Percentiles rank a stretch among this genome's conserved stretches.
Conservation (phyloP, 495 filamentous ascomycete species). For the Tuber aestivum region DNA sequence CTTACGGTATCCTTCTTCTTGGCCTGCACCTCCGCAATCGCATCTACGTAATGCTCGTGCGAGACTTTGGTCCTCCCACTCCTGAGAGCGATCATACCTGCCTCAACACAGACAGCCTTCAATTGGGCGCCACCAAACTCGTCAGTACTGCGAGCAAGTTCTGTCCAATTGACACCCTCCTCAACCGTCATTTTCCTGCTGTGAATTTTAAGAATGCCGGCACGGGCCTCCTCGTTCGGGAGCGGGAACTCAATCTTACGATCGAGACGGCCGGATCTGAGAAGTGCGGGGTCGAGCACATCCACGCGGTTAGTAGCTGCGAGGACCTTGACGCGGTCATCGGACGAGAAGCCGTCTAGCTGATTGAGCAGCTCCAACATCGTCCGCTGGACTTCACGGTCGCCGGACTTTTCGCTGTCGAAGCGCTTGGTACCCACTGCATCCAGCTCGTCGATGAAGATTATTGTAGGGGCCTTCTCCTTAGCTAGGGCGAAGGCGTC, state of each 20-base stretch:
- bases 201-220: constrained; percentile 96
- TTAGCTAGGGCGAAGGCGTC: constrained; percentile 97
- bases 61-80: constrained; percentile 88
- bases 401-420: constrained; percentile 96
- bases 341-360: constrained; percentile 96
- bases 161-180: constrained; percentile 87
- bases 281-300: constrained; percentile 88
- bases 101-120: constrained; percentile 98
- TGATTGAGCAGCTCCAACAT: constrained; percentile 99
- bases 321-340: constrained; percentile 97
- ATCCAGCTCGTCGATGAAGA: constrained; percentile 99
- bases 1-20: constrained; percentile 86
- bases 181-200: constrained; percentile 97
- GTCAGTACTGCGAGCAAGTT: constrained; percentile 94
- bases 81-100: constrained; percentile 96
- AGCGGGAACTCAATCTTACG: constrained; percentile 99
- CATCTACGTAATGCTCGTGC: constrained; percentile 99
- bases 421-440: constrained; percentile 98
- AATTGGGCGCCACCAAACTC: constrained; percentile 97
- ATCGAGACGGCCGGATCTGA: constrained; percentile 91
- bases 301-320: constrained; percentile 98
- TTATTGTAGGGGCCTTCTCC: constrained; percentile 96
- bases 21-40: constrained; percentile 90
- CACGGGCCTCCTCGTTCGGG: constrained; percentile 96
- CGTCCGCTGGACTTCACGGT: constrained; percentile 95